phyloP scores from a whole-genome alignment of 805 yeast species.

The Starmerella stigmatis region DNA sequence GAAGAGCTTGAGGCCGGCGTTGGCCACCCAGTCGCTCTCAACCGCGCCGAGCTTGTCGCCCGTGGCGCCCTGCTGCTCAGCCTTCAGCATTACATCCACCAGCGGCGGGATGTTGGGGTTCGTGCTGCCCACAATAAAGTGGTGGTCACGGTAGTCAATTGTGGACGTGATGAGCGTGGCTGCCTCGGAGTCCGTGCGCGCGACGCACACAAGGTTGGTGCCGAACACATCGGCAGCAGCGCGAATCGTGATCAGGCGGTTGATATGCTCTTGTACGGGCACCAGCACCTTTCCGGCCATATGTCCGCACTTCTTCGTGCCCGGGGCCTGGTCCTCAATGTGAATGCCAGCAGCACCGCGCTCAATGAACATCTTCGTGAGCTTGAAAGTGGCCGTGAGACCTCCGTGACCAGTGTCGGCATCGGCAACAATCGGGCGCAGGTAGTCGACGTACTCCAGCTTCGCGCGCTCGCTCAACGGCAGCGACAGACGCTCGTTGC shows the following conservation, averaged over 20 bases:
- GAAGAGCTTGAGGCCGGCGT: slow-evolving; percentile 79
- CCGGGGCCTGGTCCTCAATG: slow-evolving; percentile 98
- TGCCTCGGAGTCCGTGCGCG: slow-evolving; percentile 96
- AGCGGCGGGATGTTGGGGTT: slow-evolving; percentile 70
- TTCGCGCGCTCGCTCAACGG: slow-evolving; percentile 57
- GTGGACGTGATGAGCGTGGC: slow-evolving; percentile 91
- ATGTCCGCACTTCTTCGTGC: slow-evolving; percentile 97
- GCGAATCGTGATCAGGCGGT: slow-evolving; percentile 85
- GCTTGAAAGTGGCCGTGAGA: slow-evolving; percentile 86
- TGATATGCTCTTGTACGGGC: slow-evolving; percentile 95
- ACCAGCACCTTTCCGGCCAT: slow-evolving; percentile 98
- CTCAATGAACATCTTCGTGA: slow-evolving; percentile 91
- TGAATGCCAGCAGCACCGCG: slow-evolving; percentile 99
- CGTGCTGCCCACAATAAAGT: slow-evolving; percentile 81
- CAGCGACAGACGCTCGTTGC: slow-evolving; percentile 59
- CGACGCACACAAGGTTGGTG: slow-evolving; percentile 74
- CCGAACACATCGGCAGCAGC: slow-evolving; percentile 92
- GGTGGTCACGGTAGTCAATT: slow-evolving; percentile 89
- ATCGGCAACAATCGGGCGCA: slow-evolving; percentile 92
- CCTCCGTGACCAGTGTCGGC: slow-evolving; percentile 99
- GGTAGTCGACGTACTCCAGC: slow-evolving; percentile 67
- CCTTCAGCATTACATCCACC: slow-evolving; percentile 66
- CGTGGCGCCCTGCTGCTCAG: slow-evolving; percentile 61
- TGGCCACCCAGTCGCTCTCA: slow-evolving; percentile 71
- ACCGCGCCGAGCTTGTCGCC: slow-evolving; percentile 61